phyloP scores from a whole-genome alignment of 1,139 yeast genomes.

The Arxiozyma slooffiae region DNA sequence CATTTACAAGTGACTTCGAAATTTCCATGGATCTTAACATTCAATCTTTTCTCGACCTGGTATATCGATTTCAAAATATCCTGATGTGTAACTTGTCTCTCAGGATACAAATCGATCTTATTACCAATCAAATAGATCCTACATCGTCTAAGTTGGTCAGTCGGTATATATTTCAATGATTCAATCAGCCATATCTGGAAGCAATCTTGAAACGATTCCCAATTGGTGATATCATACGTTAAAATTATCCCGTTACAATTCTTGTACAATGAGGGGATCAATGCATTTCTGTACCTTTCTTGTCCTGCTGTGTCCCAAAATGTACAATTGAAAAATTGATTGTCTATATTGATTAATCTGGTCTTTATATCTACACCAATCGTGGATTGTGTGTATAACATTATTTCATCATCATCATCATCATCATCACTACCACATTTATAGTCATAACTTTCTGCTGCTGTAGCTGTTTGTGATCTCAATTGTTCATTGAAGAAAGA shows the following conservation, averaged over 20 bases:
- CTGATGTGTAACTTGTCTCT: conserved; percentile 27
- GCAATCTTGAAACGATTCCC: conserved; percentile 43
- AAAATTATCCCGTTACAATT: conserved; percentile 56
- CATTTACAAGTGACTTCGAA: conserved; percentile 31
- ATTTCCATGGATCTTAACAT: conserved; percentile 25
- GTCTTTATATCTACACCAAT: conserved; percentile 59
- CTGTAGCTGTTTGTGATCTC: neutral
- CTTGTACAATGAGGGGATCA: conserved; percentile 51
- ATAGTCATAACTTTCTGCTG: neutral
- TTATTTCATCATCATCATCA: conserved; percentile 17
- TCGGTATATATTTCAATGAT: conserved; percentile 29
- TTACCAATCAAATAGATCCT: conserved; percentile 37
- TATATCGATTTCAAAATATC: conserved; percentile 22
- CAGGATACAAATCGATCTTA: conserved; percentile 32
- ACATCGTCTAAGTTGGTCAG: conserved; percentile 21
- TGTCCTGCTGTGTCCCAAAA: conserved; percentile 59
- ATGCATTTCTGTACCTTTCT: conserved; percentile 46
- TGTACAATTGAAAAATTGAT: conserved; percentile 44
- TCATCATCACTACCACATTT: neutral
- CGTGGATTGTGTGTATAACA: conserved; percentile 35
- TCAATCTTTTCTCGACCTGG: conserved; percentile 17
- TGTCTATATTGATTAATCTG: conserved; percentile 53
- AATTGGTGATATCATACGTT: conserved; percentile 52
- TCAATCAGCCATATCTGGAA: conserved; percentile 38
- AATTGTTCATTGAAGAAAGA: neutral